Conservation (phyloP, 495 filamentous ascomycete species). For the Hyaloscypha variabilis region DNA sequence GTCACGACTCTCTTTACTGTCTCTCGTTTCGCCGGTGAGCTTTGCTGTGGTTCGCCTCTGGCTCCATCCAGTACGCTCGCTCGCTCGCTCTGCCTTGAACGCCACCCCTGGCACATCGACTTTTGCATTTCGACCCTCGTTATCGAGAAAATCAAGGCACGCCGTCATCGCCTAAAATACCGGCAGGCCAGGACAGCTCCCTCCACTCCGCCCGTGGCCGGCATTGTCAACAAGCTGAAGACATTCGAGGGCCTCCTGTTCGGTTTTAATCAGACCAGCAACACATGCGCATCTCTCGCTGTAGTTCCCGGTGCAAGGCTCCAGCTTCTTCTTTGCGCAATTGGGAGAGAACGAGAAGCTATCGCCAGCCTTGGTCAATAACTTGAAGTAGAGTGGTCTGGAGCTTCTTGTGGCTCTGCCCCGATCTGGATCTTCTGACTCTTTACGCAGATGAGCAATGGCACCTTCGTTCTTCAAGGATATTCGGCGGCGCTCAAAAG, state of each 20-base stretch:
- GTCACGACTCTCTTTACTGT: neutral
- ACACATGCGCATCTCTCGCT: neutral
- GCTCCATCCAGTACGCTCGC: no score
- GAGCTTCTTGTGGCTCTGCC: neutral
- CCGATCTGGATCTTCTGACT: neutral
- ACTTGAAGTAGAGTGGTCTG: neutral
- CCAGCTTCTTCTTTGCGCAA: neutral
- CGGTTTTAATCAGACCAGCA: neutral
- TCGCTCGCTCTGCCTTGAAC: constrained; percentile 4
- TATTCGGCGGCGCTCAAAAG: constrained; percentile 71
- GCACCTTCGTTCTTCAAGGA: constrained; percentile 74
- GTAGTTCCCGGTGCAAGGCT: neutral
- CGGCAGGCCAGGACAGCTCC: constrained; percentile 18
- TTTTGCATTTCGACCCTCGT: constrained; percentile 9
- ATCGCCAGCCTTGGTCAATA: neutral
- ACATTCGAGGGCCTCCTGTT: neutral
- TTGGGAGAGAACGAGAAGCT: neutral
- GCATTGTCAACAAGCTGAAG: neutral
- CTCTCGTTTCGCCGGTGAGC: neutral
- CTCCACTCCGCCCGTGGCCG: neutral
- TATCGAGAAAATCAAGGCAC: constrained; percentile 25
- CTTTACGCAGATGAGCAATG: constrained; percentile 23
- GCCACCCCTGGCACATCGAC: constrained; percentile 6
- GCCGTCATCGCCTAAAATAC: constrained; percentile 26
- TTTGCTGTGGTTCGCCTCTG: neutral